Conservation (phyloP, 2,329 filamentous ascomycete species). For the Chaetomium sp. region DNA sequence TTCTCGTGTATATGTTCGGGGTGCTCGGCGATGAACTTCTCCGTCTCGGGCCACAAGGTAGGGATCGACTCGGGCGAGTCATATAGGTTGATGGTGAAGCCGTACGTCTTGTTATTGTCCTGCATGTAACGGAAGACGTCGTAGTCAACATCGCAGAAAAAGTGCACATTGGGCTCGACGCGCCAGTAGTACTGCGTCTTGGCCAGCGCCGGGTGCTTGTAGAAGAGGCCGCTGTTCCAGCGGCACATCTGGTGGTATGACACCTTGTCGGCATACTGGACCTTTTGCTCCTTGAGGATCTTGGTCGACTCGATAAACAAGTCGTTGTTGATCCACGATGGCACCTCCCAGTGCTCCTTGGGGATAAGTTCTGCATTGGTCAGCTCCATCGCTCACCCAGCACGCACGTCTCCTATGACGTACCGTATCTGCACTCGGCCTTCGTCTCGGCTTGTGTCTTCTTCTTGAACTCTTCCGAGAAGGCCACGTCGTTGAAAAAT, state of each 20-base stretch:
- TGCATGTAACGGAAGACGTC: slow-evolving; percentile 98
- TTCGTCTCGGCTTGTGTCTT: slow-evolving; percentile 81
- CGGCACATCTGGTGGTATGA: slow-evolving; percentile 99
- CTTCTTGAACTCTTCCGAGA: slow-evolving; percentile 88
- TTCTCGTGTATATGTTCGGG: slow-evolving; percentile 79
- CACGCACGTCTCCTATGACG: slow-evolving; percentile 23
- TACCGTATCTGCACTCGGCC: slow-evolving; percentile 84
- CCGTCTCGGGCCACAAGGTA: slow-evolving; percentile 91
- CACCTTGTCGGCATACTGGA: slow-evolving; percentile 85
- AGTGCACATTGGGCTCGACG: slow-evolving; percentile 97
- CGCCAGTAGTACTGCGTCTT: slow-evolving; percentile 94
- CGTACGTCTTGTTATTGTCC: slow-evolving; percentile 98
- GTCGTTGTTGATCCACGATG: slow-evolving; percentile 88
- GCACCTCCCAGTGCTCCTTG: slow-evolving; percentile 91
- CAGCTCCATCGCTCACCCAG: slow-evolving; percentile 3
- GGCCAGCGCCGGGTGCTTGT: slow-evolving; percentile 86
- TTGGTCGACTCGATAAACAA: slow-evolving; percentile 83
- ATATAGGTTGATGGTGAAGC: slow-evolving; percentile 97
- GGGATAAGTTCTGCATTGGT: slow-evolving; percentile 72
- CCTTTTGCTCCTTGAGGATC: slow-evolving; percentile 77
- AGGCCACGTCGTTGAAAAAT: slow-evolving; percentile 96
- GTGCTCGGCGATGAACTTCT: slow-evolving; percentile 84
- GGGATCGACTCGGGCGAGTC: slow-evolving; percentile 86
- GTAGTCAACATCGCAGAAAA: slow-evolving; percentile 98
- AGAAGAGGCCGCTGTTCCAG: slow-evolving; percentile 98